Evolutionary conservation across 1,139 yeast species (phyloP).

Genomic region (Pichiaceae sp.): DNA sequence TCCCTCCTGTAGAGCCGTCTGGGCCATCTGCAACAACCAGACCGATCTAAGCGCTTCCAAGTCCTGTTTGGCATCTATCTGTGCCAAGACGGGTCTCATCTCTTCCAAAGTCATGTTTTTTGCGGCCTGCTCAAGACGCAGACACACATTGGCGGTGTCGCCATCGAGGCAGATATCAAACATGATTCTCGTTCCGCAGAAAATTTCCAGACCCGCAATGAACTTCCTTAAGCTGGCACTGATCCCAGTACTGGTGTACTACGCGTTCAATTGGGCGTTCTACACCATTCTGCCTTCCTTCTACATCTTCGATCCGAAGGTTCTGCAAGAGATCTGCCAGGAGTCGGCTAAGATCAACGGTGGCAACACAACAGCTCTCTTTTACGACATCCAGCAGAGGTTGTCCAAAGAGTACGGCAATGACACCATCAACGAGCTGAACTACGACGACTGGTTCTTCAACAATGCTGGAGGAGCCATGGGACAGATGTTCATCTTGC

Average conservation of each 20-base stretch:
- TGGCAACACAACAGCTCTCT: constrained; percentile 51
- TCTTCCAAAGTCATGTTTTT: not conserved
- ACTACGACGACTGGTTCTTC: constrained; percentile 83
- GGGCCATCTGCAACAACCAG: constrained; percentile 7
- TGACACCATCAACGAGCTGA: constrained; percentile 57
- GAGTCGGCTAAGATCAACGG: constrained; percentile 45
- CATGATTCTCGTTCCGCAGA: too few species aligned
- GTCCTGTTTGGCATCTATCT: not conserved
- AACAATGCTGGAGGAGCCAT: constrained; percentile 98
- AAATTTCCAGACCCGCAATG: too few species aligned
- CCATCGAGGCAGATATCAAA: not conserved
- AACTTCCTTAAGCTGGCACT: constrained; percentile 13
- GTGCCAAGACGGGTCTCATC: not conserved
- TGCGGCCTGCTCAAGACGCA: not conserved
- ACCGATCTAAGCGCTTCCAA: constrained; percentile 5
- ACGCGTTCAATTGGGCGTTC: constrained; percentile 35
- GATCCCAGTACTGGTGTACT: constrained; percentile 23
- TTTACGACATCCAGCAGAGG: constrained; percentile 52
- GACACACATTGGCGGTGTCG: not conserved
- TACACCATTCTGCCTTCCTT: constrained; percentile 60
- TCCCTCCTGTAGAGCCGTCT: constrained; percentile 3
- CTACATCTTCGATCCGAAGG: constrained; percentile 45
- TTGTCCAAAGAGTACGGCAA: constrained; percentile 56
- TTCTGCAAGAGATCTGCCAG: constrained; percentile 39
- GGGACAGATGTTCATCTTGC: constrained; percentile 94